A percentile compares a stretch with the other conserved stretches of the same genome.
phyloP scores from a whole-genome alignment of 2,329 filamentous ascomycete species.

The Cyphellophora attinorum region DNA sequence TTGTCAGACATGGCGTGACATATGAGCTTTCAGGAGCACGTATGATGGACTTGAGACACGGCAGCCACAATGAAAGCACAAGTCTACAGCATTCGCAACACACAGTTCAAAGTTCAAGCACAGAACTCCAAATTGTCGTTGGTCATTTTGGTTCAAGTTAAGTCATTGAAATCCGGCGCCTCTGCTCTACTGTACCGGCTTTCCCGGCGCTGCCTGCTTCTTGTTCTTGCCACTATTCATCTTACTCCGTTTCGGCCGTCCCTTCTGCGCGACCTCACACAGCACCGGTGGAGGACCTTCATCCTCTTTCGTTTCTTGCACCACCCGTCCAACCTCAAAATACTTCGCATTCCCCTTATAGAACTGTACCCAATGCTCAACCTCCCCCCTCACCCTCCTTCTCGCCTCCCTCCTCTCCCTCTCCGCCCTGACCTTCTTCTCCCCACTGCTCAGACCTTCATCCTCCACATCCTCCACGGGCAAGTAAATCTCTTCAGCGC shows the following conservation, averaged over 20 bases:
- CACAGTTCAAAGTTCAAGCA: too few species aligned
- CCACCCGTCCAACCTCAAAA: slow-evolving; percentile 65
- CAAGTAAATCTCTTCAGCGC: slow-evolving; percentile 76
- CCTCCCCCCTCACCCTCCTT: slow-evolving; percentile 53
- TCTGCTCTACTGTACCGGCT: slow-evolving; percentile 18
- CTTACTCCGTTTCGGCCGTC: slow-evolving; percentile 45
- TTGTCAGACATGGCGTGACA: too few species aligned
- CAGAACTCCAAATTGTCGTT: too few species aligned
- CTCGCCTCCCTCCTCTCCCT: slow-evolving; percentile 57
- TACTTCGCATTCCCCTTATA: slow-evolving; percentile 76
- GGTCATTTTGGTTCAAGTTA: too few species aligned
- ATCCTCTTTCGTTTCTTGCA: slow-evolving; percentile 28
- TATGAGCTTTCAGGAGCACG: too few species aligned
- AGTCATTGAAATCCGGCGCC: too few species aligned
- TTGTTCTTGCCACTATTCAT: slow-evolving; percentile 10
- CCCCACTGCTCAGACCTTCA: slow-evolving; percentile 24
- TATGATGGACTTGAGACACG: too few species aligned
- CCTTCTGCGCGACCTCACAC: slow-evolving; percentile 61
- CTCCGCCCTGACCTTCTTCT: slow-evolving; percentile 45
- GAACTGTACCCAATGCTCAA: slow-evolving; percentile 76
- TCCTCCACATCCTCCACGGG: slow-evolving; percentile 54
- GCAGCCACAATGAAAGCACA: too few species aligned
- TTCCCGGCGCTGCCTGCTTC: slow-evolving; percentile 11
- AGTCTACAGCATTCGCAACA: too few species aligned
- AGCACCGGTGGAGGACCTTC: slow-evolving; percentile 49